These are phyloP conservation scores for Lodderomyces beijingensis DNA, from an alignment of 1,139 yeast genomes.

Conservation along the genomic window DNA sequence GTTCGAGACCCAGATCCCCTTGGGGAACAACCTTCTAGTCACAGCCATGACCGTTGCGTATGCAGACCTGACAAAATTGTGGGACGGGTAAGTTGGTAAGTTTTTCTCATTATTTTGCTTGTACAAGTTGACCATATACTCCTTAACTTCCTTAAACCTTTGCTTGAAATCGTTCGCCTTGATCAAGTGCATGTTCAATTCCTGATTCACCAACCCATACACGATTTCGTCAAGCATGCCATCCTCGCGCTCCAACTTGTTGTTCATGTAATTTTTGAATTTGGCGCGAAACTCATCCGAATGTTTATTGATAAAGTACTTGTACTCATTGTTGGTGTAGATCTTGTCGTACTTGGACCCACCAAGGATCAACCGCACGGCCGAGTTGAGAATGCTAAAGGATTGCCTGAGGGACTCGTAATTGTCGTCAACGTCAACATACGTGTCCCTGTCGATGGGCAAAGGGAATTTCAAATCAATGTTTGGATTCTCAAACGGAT, in stretches of 20 bases:
- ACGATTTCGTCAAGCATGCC: slow-evolving; percentile 36
- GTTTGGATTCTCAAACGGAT: slow-evolving; percentile 28
- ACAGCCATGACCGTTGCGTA: slow-evolving; percentile 36
- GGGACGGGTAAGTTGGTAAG: slow-evolving; percentile 29
- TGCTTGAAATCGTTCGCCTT: slow-evolving; percentile 29
- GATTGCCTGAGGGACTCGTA: slow-evolving; percentile 19
- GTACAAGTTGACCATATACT: slow-evolving; percentile 38
- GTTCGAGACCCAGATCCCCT: slow-evolving; percentile 41
- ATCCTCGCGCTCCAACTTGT: slow-evolving; percentile 30
- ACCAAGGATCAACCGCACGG: slow-evolving; percentile 28
- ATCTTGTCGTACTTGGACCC: slow-evolving; percentile 24
- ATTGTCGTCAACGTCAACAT: slow-evolving; percentile 28
- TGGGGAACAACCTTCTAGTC: slow-evolving; percentile 38
- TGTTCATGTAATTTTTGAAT: slow-evolving; percentile 30
- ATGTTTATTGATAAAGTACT: slow-evolving; percentile 32
- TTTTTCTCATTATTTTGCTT: slow-evolving; percentile 33
- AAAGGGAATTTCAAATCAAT: slow-evolving; percentile 37
- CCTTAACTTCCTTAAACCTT: slow-evolving; percentile 36
- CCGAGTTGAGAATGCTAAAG: slow-evolving; percentile 30
- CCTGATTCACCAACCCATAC: slow-evolving; percentile 35
- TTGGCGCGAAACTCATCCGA: slow-evolving; percentile 26
- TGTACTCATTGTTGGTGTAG: slow-evolving; percentile 33
- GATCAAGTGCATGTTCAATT: slow-evolving; percentile 38
- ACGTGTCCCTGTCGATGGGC: slow-evolving; percentile 33
- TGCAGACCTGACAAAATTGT: slow-evolving; percentile 29